Conservation (phyloP, 192 early-diverging fungal genomes). For the Entomortierella beljakovae region DNA sequence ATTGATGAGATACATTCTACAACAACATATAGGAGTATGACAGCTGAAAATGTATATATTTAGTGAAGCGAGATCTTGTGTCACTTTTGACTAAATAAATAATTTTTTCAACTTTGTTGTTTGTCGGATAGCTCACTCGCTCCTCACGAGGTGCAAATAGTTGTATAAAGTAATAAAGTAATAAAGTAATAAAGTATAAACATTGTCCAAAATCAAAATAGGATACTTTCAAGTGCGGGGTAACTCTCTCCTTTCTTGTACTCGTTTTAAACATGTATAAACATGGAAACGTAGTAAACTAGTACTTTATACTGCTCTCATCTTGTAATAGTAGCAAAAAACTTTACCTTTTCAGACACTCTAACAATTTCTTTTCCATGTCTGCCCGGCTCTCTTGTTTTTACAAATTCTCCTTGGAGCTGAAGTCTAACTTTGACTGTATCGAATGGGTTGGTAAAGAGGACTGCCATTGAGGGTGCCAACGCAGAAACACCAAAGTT, state of each 20-base stretch:
- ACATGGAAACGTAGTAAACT: background rate
- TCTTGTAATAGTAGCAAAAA: background rate
- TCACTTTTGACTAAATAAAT: no score
- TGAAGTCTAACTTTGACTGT: constrained; percentile 82
- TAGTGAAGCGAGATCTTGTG: no score
- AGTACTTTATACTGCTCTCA: background rate
- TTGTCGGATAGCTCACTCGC: background rate
- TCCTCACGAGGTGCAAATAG: constrained; percentile 28
- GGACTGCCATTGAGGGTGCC: constrained; percentile 74
- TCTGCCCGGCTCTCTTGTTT: constrained; percentile 46
- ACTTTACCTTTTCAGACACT: constrained; percentile 56
- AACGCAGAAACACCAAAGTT: constrained; percentile 72
- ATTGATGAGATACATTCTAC: no score
- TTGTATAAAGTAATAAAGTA: background rate
- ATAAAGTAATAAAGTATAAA: constrained; percentile 14
- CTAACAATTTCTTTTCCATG: constrained; percentile 53
- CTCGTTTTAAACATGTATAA: background rate
- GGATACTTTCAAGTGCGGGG: background rate
- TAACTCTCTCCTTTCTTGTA: constrained; percentile 7
- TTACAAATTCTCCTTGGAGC: constrained; percentile 71
- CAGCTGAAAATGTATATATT: no score
- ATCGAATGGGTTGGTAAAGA: constrained; percentile 85
- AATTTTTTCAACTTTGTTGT: no score
- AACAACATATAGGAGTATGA: no score
- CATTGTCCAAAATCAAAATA: background rate